Conservation (phyloP, 177 flowering plant species). For the Vitis hybrid region DNA sequence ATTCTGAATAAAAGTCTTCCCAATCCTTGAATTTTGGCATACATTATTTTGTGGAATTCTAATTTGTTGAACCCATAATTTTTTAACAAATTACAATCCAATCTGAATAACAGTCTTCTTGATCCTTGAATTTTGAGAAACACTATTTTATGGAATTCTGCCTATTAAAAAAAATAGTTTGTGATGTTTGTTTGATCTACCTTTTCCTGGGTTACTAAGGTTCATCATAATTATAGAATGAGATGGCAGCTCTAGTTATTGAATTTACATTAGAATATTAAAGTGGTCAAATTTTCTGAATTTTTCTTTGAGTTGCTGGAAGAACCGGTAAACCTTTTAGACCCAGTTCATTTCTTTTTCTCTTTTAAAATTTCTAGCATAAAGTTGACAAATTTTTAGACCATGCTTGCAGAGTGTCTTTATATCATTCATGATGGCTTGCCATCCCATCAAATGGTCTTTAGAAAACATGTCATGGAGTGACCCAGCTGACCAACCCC, state of each 20-base stretch:
- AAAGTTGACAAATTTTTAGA: not conserved
- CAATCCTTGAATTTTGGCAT: no score
- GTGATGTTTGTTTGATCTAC: no score
- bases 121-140: no score
- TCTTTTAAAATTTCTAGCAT: not conserved
- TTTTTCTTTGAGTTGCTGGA: not conserved
- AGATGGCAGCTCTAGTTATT: not conserved
- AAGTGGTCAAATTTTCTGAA: not conserved
- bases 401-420: constrained; percentile 1
- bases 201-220: no score
- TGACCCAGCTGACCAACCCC: constrained; percentile 4
- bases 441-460: not conserved
- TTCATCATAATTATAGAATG: not conserved
- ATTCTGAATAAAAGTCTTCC: no score
- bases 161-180: no score
- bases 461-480: constrained; percentile 3
- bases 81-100: no score
- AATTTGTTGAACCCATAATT: no score
- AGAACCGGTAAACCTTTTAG: not conserved
- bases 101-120: no score
- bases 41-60: no score
- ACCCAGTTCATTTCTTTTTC: not conserved
- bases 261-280: not conserved
- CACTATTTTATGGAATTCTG: no score
- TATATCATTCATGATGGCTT: not conserved